These are phyloP conservation scores for Suillus placidus DNA, from an alignment of 768 basidiomycete genomes.

Conservation along the genomic window DNA sequence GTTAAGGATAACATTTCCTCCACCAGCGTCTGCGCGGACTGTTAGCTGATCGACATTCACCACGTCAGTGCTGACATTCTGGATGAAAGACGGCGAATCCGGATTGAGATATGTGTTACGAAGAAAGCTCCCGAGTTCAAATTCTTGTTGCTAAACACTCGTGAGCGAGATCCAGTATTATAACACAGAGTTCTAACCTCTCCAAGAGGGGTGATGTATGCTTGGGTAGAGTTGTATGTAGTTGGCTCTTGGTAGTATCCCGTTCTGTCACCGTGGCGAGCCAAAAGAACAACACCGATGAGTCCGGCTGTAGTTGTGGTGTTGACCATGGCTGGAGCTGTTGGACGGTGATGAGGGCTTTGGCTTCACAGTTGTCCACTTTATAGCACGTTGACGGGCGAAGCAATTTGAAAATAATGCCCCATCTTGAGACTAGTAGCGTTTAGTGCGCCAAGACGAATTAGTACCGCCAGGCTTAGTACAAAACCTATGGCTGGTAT, in stretches of 20 bases:
- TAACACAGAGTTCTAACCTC: conserved; percentile 43
- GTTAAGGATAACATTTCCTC: conserved; percentile 81
- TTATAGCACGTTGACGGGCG: not conserved
- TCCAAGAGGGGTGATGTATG: conserved; percentile 74
- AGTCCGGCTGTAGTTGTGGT: conserved; percentile 35
- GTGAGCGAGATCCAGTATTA: conserved; percentile 1
- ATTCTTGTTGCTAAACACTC: conserved; percentile 59
- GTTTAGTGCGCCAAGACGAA: not conserved
- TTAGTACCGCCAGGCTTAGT: not conserved
- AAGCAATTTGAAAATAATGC: no score
- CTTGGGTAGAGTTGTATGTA: conserved; percentile 64
- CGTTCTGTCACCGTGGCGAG: conserved; percentile 75
- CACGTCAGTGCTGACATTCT: conserved; percentile 64
- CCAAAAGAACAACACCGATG: conserved; percentile 74
- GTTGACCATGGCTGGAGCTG: conserved; percentile 26
- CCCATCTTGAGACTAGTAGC: not conserved
- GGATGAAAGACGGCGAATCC: conserved; percentile 65
- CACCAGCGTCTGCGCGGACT: conserved; percentile 78
- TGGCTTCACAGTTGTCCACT: not conserved
- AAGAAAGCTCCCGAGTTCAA: conserved; percentile 59
- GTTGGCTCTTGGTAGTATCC: conserved; percentile 71
- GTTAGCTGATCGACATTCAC: conserved; percentile 71
- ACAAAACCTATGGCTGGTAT: not conserved
- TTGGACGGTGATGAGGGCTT: not conserved
- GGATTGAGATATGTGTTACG: conserved; percentile 66